Base-by-base conservation (phyloP, 1,284 basidiomycete species). In the Porogramme epimiltina region DNA sequence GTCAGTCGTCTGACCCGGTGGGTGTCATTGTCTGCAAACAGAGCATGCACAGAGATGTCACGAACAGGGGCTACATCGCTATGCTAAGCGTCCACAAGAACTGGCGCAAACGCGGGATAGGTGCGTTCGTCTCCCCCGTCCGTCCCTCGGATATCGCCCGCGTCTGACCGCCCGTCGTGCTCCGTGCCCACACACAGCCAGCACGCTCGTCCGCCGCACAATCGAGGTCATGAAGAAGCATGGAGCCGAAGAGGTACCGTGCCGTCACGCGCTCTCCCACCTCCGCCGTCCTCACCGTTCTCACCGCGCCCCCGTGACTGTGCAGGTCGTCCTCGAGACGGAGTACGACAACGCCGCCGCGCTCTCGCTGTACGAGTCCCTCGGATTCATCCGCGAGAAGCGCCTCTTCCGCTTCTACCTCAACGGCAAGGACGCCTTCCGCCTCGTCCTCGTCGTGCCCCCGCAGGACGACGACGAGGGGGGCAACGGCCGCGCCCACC, bases 11-110 rank as follows among this genome's bases (percentile, higher is more conserved):
- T 39, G 70, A 74, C 20, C 88, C 93, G 11, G 84, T 97, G 59
- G 96, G 93, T 19, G 93, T 93, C 4, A 91, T 99, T 54, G 90
- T 99, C 24, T 95, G 93, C 81, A 98, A 98, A 75, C 91, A 96
- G 69, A 94, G 93, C 62, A 77, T 81, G 65, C 95, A 98, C 70
- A 78, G 80, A 55, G 84, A 88, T 61, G 75, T 79, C 48, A 76
- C 84, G 4, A 91, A 93, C 71, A 75, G 96, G 63, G 96, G 96
- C 3, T 99, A 99, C 68, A 97, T 99, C 54, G 96, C 95, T 25
- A 99, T 99, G 97, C 82, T 99, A 49, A 93, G 90, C 61, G 93
- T 96, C 22, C 80, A 82, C 70, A 86, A 84, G 67, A 70, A 75
- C 37, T 95, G 84, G 80, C 77, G 95, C 37, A 89, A 95, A 68